Evolutionary conservation across 192 early-diverging fungal genomes (phyloP), one percentile per base, ranked within the genome.

Genomic region (Backusella macrospora): DNA sequence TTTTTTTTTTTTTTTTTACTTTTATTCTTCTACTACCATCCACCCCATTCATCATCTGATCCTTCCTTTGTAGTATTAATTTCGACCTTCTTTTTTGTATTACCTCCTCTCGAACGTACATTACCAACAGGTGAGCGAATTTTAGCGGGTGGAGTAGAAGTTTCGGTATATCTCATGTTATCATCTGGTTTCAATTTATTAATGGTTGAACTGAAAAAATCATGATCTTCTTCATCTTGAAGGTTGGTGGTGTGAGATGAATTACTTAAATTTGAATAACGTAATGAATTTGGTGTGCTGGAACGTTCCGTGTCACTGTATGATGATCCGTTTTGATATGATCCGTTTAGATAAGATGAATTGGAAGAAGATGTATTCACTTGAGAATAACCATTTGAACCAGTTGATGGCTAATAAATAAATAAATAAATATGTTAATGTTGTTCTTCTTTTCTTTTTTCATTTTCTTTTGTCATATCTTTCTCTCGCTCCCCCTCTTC

Each of bases 1-100:
- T 34, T 29, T 37, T 64, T 34, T 34, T 15, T 38, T 18, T 21
- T 21, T 43, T 21, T 68, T 43, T 39, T 12, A 43, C 21, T 71
- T 16, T 39, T 44, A 45, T 46, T 44, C n/a, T n/a, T 2, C 21
- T 46, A 23, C 67, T 68, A 68, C 67, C 67, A 68, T 26, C 23
- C 44, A 68, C 67, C 23, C 67, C 67, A 68, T 15, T 68, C 67
- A 68, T 68, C 67, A 29, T 68, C 67, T 47, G 37, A 39, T 23
- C 18, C 39, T 12, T 21, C 13, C 21, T 62, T 37, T 47, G 12
- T 13, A 59, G 21, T 59, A 23, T 59, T 59, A 12, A 21, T 59
- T 59, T 59, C 52, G 9, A 59, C 52, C 10, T 26, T 59, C 45
- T 68, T 68, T 44, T 68, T 68, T 16, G 44, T 68, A 46, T 47